A percentile compares a stretch with the other conserved stretches of the same genome.
These are phyloP conservation scores for Candida labiduridarum DNA, from an alignment of 1,139 yeast species.

Conservation along the genomic window DNA sequence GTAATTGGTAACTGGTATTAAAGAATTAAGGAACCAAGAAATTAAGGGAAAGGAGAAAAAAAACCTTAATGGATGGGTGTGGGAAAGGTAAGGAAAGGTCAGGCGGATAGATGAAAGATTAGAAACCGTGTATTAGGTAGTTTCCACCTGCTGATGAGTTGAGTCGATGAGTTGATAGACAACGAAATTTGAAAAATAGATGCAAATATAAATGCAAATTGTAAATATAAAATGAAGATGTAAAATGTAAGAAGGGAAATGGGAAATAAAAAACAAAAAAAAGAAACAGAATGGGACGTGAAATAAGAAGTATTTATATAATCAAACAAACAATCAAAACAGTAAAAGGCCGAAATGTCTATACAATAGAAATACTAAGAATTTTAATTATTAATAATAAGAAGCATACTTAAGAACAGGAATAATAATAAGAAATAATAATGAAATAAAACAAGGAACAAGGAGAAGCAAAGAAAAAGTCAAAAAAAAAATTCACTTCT, in stretches of 20 bases:
- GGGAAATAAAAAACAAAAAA: neutral
- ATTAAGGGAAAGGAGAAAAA: too few species aligned
- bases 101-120: neutral
- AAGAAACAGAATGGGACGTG: neutral
- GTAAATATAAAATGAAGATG: too few species aligned
- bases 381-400: neutral
- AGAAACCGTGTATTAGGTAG: too few species aligned
- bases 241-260: neutral
- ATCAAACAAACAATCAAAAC: neutral
- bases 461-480: neutral
- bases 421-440: neutral
- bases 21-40: too few species aligned
- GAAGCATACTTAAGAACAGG: neutral
- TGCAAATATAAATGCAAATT: too few species aligned
- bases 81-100: neutral
- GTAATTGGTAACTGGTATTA: too few species aligned
- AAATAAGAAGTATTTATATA: constrained; percentile 1
- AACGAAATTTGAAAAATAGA: too few species aligned
- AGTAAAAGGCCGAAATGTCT: neutral
- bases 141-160: too few species aligned
- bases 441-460: constrained; percentile 3
- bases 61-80: neutral
- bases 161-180: too few species aligned
- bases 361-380: neutral
- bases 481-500: neutral